These are phyloP conservation scores for Acacia pycnantha DNA, from an alignment of 331 rosid species.

Conservation along the genomic window DNA sequence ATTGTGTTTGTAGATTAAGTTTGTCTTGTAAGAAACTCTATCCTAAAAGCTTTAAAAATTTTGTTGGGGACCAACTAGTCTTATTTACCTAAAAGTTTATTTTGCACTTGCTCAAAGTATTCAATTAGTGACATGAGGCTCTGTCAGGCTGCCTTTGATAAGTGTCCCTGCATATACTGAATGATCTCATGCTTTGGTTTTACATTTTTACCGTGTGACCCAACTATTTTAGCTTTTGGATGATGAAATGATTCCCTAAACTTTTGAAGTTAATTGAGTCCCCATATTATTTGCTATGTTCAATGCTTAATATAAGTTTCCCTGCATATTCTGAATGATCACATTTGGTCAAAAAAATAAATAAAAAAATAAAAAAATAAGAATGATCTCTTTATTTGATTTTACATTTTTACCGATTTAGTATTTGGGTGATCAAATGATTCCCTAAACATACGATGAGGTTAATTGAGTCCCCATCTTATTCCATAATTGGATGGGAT, in stretches of 20 bases:
- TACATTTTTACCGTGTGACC: no score
- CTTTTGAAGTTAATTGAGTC: no score
- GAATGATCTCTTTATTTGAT: neutral
- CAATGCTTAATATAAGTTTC: no score
- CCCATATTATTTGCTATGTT: no score
- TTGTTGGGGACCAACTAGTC: neutral
- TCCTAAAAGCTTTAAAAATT: neutral
- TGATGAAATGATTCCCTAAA: no score
- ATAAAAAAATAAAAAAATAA: no score
- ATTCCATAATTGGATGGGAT: neutral
- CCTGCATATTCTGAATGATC: neutral
- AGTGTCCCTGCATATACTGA: neutral
- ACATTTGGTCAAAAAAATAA: no score
- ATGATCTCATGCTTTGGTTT: neutral
- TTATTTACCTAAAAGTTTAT: neutral
- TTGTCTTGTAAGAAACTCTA: neutral
- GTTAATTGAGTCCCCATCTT: conserved; percentile 1
- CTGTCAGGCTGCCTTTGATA: neutral
- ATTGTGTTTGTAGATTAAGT: neutral
- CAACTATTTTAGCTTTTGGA: no score
- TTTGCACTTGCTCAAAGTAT: neutral
- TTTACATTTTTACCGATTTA: neutral
- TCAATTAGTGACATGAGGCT: neutral
- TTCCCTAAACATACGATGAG: neutral
- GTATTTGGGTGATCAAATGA: conserved; percentile 1